These are phyloP conservation scores for Hygrophorus pudorinus DNA, from an alignment of 768 basidiomycete genomes.

Conservation along the genomic window DNA sequence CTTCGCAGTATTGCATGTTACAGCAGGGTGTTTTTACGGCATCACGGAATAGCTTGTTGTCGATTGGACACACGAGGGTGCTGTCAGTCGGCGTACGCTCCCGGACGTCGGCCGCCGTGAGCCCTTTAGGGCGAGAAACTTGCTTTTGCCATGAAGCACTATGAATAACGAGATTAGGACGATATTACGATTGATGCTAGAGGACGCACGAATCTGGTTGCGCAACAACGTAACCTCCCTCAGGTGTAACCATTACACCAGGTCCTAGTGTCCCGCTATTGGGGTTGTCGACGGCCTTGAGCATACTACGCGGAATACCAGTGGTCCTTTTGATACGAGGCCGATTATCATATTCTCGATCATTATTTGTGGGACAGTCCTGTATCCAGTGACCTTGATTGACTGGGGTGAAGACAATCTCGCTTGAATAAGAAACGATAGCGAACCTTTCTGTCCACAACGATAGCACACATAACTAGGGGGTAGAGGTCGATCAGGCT, in stretches of 20 bases:
- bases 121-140: conserved; percentile 63
- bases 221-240: conserved; percentile 95
- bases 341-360: conserved; percentile 87
- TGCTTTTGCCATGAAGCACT: conserved; percentile 93
- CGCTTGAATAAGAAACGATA: background rate
- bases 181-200: background rate
- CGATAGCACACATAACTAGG: conserved; percentile 97
- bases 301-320: conserved; percentile 95
- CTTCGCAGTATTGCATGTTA: conserved; percentile 85
- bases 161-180: conserved; percentile 18
- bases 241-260: conserved; percentile 97
- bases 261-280: conserved; percentile 56
- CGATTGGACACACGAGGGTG: conserved; percentile 79
- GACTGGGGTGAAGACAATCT: conserved; percentile 6
- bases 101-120: conserved; percentile 84
- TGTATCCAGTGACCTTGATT: conserved; percentile 95
- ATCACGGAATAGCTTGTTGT: conserved; percentile 88
- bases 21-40: conserved; percentile 96
- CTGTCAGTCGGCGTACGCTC: conserved; percentile 75
- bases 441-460: conserved; percentile 91
- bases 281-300: conserved; percentile 91
- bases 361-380: conserved; percentile 95
- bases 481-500: conserved; percentile 73
- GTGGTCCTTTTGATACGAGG: conserved; percentile 97
- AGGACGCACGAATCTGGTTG: conserved; percentile 85